These are phyloP conservation scores for Coemansia sp. DNA, from an alignment of 192 early-diverging fungal genomes.

Conservation along the genomic window DNA sequence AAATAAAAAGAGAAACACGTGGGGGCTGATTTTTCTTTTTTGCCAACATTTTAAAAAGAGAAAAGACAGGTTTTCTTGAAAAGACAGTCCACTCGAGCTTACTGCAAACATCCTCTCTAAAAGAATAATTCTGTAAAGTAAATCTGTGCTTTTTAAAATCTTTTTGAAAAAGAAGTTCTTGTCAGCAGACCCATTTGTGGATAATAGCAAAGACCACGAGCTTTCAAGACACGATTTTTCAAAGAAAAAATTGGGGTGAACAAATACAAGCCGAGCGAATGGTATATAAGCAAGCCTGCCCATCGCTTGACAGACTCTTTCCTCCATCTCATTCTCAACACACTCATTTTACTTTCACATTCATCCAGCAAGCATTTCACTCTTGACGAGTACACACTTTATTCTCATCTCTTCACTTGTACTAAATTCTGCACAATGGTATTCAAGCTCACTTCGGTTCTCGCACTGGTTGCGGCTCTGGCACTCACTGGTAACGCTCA, in stretches of 20 bases:
- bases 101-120: too few relatives aligned
- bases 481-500: background rate
- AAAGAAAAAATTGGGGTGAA: background rate
- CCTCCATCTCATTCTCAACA: background rate
- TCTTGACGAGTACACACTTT: background rate
- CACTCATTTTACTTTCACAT: background rate
- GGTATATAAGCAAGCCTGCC: background rate
- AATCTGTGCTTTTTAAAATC: too few relatives aligned
- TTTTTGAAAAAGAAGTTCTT: too few relatives aligned
- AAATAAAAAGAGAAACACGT: background rate
- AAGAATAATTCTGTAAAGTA: too few relatives aligned
- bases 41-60: too few relatives aligned
- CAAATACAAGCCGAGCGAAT: background rate
- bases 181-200: too few relatives aligned
- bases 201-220: too few relatives aligned
- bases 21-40: background rate
- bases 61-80: too few relatives aligned
- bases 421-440: background rate
- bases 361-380: background rate
- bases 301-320: background rate
- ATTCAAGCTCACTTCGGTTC: background rate
- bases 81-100: background rate
- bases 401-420: background rate
- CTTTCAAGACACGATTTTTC: too few relatives aligned
- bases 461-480: constrained; percentile 3